A percentile compares a stretch with the other conserved stretches of the same genome.
phyloP scores from a whole-genome alignment of 148 eudicot species.

The Nepenthes gracilis region DNA sequence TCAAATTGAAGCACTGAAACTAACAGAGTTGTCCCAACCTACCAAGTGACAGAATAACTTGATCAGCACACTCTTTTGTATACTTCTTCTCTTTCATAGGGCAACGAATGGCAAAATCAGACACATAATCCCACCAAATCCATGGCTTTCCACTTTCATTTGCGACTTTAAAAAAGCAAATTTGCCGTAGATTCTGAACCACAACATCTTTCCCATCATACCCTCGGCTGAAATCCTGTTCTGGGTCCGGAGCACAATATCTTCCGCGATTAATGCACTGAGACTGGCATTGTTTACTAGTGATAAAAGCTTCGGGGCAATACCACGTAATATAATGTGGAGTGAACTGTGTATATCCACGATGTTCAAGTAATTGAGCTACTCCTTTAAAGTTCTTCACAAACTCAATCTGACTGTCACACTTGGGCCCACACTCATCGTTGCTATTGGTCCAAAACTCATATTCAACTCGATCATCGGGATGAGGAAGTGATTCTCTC shows the following conservation, averaged over 20 bases:
- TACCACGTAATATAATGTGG: slow-evolving; percentile 97
- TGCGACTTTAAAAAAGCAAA: slow-evolving; percentile 74
- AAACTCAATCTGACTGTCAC: slow-evolving; percentile 77
- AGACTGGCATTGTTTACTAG: slow-evolving; percentile 79
- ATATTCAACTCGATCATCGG: slow-evolving; percentile 91
- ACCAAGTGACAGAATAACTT: slow-evolving; percentile 84
- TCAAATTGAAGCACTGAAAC: too few species aligned
- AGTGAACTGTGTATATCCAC: slow-evolving; percentile 75
- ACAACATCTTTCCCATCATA: slow-evolving; percentile 96
- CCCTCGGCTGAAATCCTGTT: slow-evolving; percentile 71
- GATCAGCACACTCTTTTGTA: slow-evolving; percentile 65
- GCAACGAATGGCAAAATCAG: slow-evolving; percentile 87
- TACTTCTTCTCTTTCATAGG: slow-evolving; percentile 85
- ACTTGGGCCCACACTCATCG: slow-evolving; percentile 90
- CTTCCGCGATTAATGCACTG: slow-evolving; percentile 94
- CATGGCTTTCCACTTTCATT: slow-evolving; percentile 88
- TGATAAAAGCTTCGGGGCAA: slow-evolving; percentile 75
- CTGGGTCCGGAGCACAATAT: slow-evolving; percentile 97
- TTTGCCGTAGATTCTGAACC: slow-evolving; percentile 79
- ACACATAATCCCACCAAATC: slow-evolving; percentile 98
- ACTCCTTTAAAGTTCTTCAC: slow-evolving; percentile 76
- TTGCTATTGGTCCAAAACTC: slow-evolving; percentile 98
- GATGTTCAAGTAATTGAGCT: slow-evolving; percentile 80
- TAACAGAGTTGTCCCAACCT: slow-evolving; percentile 9
- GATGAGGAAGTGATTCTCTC: slow-evolving; percentile 94